Evolutionary conservation across 2,329 filamentous ascomycete species (phyloP).

Genomic region (Clonostachys rosea): DNA sequence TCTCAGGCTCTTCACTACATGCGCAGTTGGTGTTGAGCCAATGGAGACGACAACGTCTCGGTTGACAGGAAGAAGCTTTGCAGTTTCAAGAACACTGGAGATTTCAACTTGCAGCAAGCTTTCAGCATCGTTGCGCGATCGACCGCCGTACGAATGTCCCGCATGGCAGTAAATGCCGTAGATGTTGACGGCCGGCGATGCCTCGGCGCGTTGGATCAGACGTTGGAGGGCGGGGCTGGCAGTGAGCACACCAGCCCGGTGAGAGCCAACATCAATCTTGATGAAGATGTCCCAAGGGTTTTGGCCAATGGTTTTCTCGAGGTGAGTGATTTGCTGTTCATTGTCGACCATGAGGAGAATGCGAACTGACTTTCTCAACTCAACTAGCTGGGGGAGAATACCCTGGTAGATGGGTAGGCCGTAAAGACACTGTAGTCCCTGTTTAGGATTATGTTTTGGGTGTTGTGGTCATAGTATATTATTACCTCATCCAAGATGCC

Average conservation of each 20-base stretch:
- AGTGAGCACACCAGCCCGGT: slow-evolving; percentile 21
- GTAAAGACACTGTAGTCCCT: slow-evolving; percentile 21
- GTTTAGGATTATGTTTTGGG: not conserved
- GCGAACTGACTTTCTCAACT: slow-evolving; percentile 17
- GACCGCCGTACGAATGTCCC: slow-evolving; percentile 26
- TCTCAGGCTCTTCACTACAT: slow-evolving; percentile 22
- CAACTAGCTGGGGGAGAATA: slow-evolving; percentile 18
- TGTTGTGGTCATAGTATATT: not conserved
- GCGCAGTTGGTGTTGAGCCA: slow-evolving; percentile 27
- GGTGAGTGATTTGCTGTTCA: slow-evolving; percentile 19
- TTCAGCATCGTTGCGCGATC: slow-evolving; percentile 20
- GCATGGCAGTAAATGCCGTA: slow-evolving; percentile 31
- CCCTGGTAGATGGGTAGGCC: slow-evolving; percentile 29
- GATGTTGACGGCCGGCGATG: slow-evolving; percentile 17
- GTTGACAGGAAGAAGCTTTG: slow-evolving; percentile 17
- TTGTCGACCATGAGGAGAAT: slow-evolving; percentile 31
- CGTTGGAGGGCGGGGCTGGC: slow-evolving; percentile 14
- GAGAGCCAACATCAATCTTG: slow-evolving; percentile 28
- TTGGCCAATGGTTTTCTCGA: slow-evolving; percentile 13
- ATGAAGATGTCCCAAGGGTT: slow-evolving; percentile 26
- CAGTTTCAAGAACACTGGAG: slow-evolving; percentile 18
- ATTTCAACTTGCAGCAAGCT: slow-evolving; percentile 19
- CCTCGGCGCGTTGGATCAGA: slow-evolving; percentile 17
- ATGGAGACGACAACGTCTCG: slow-evolving; percentile 20
- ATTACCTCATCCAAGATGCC: slow-evolving; percentile 31